Percentiles rank a stretch among this genome's conserved stretches.
phyloP scores from a whole-genome alignment of 202 grass and related monocot species.

The Digitaria exilis region DNA sequence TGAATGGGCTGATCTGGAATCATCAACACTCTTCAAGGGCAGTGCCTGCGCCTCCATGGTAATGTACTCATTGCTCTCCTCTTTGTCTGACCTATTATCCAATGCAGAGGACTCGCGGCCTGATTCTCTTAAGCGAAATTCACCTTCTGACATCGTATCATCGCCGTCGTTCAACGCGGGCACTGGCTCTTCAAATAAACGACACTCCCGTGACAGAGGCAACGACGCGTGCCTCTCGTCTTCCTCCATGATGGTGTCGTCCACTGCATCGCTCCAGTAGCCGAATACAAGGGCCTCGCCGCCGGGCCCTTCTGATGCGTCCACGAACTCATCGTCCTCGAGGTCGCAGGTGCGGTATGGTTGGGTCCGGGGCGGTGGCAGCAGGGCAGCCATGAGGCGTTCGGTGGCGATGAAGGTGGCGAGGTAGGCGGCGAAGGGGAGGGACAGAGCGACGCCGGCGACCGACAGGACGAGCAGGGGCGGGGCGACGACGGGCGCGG shows the following conservation, averaged over 20 bases:
- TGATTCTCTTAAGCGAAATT: not conserved
- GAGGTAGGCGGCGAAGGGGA: conserved; percentile 71
- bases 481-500: conserved; percentile 60
- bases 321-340: conserved; percentile 18
- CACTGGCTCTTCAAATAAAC: not conserved
- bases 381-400: conserved; percentile 59
- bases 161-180: not conserved
- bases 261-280: not conserved
- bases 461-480: conserved; percentile 47
- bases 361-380: not conserved
- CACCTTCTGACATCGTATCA: not conserved
- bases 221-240: not conserved
- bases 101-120: not conserved
- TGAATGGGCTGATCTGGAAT: no score
- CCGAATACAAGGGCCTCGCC: not conserved
- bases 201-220: conserved; percentile 2
- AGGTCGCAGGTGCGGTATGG: not conserved
- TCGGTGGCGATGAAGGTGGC: conserved; percentile 55
- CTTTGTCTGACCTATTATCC: not conserved
- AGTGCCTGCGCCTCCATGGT: not conserved
- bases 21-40: no score
- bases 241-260: not conserved
- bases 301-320: not conserved
- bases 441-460: conserved; percentile 57
- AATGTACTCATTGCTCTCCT: conserved; percentile 10